Percentiles rank a stretch among this genome's conserved stretches.
These are phyloP conservation scores for Solanum hybrid DNA, from an alignment of 305 asterid genomes.

Conservation along the genomic window DNA sequence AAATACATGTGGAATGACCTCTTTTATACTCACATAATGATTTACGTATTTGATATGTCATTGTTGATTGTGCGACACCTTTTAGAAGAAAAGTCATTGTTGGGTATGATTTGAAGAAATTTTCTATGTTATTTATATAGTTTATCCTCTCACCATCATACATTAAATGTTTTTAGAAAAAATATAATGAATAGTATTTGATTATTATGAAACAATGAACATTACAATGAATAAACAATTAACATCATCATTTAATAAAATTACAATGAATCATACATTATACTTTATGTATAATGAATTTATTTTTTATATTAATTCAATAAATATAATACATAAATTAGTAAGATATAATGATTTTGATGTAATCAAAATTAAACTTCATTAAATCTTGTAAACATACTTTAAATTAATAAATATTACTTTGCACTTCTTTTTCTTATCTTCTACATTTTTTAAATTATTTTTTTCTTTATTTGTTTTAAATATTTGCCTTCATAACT, in stretches of 20 bases:
- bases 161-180: background rate
- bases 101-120: background rate
- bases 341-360: background rate
- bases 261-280: background rate
- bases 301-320: background rate
- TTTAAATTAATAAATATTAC: background rate
- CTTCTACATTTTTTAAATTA: too few species aligned
- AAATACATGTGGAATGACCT: background rate
- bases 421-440: too few species aligned
- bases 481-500: too few species aligned
- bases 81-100: constrained; percentile 7
- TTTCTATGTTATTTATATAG: background rate
- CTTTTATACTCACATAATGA: background rate
- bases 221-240: background rate
- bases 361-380: too few species aligned
- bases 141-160: background rate
- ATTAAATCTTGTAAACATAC: background rate
- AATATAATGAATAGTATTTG: background rate
- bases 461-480: too few species aligned
- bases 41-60: background rate
- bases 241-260: background rate
- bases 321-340: background rate
- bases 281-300: background rate
- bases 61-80: background rate
- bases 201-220: background rate